Evolutionary conservation across 2,329 filamentous ascomycete species (phyloP), one percentile per base, ranked within the genome.

Genomic region (Ascochyta pisi): DNA sequence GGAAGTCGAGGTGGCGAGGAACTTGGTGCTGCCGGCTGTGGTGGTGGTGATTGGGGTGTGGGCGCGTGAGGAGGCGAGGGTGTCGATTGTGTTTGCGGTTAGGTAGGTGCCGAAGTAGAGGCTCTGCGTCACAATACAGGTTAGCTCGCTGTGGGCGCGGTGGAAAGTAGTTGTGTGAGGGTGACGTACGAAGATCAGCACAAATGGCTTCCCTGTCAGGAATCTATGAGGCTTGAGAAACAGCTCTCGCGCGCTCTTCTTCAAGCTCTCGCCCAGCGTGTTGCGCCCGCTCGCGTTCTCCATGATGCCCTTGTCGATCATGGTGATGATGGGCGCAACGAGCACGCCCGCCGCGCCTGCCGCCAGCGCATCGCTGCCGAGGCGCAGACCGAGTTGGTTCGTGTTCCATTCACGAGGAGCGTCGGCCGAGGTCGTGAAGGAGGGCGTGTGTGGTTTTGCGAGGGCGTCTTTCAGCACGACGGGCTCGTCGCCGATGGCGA

Each of bases 61-160:
- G 68, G 84, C 33, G 13, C 86, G 64, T 1, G 89, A 92, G 5
- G 91, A 89, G 40, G 86, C 80, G 43, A 86, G 75, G 0, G 94
- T 97, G 79, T 98, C 94, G 72, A 96, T 86, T 12, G 84, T 78
- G 79, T 97, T 97, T 61, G 94, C 93, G 1, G 91, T 92, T 12
- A 95, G 79, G 79, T 97, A 97, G 56, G 94, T 98, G 63, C 90
- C 89, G 58, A 88, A 90, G 81, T 97, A 98, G 39, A 96, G 81
- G 49, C 79, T 78, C 80, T 82, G 60, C 10, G 8, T 16, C 19
- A 15, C 6, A 3, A 35, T 46, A 3, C n/a, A 15, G 2, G 12
- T 45, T 35, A 19, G n/a, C 8, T 34, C 3, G 42, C n/a, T 3
- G 27, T 22, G 27, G 43, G 24, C 24, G 24, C 19, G 19, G 19